Conservation (phyloP, 192 early-diverging fungal species). For the Backusella macrospora region DNA sequence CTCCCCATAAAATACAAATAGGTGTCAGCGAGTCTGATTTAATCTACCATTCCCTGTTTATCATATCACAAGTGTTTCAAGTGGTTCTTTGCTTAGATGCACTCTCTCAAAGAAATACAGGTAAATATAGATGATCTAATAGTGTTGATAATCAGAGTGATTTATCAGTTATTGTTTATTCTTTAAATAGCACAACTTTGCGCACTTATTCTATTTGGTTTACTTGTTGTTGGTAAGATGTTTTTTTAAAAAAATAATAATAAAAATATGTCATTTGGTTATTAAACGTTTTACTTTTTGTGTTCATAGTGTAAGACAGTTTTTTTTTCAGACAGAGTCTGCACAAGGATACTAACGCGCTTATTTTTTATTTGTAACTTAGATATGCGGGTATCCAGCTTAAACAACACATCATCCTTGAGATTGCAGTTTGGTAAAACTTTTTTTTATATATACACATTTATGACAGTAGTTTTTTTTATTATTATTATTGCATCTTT, state of each 20-base stretch:
- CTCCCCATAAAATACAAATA: background rate
- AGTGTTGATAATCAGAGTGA: background rate
- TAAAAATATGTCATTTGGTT: background rate
- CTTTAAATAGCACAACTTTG: conserved; percentile 35
- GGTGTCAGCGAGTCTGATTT: conserved; percentile 46
- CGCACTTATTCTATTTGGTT: conserved; percentile 36
- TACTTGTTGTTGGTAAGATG: conserved; percentile 41
- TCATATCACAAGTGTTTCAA: conserved; percentile 43
- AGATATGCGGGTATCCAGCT: conserved; percentile 45
- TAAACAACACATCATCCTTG: conserved; percentile 45
- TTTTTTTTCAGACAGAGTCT: background rate
- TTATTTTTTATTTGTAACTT: background rate
- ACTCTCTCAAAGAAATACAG: conserved; percentile 40
- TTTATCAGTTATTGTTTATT: background rate
- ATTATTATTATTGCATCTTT: too few relatives aligned
- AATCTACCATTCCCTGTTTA: conserved; percentile 46
- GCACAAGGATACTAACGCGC: background rate
- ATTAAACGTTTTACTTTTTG: background rate
- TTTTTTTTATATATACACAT: too few relatives aligned
- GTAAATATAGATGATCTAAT: background rate
- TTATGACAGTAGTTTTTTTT: too few relatives aligned
- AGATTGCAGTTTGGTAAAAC: conserved; percentile 40
- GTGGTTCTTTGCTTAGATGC: conserved; percentile 41
- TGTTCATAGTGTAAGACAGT: background rate
- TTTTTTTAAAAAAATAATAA: background rate